Conservation (phyloP, 768 basidiomycete genomes). For the Termitomyces sp. region DNA sequence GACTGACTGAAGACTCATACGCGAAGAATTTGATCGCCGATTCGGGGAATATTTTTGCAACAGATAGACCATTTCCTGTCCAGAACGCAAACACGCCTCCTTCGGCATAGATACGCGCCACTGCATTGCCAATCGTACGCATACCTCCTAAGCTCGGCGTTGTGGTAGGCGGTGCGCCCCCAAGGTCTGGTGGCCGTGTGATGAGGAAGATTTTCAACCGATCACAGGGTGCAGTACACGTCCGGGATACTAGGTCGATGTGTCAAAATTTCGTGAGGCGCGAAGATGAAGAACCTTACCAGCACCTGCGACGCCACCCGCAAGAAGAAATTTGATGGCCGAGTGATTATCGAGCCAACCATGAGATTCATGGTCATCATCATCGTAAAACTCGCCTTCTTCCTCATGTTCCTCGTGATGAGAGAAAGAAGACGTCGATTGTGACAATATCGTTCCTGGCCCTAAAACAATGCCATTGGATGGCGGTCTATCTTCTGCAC, state of each 20-base stretch:
- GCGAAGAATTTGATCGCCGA: conserved; percentile 98
- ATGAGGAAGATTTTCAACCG: conserved; percentile 96
- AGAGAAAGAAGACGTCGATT: conserved; percentile 6
- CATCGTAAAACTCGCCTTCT: conserved; percentile 42
- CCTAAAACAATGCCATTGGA: conserved; percentile 12
- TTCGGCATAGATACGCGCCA: conserved; percentile 81
- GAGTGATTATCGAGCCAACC: conserved; percentile 63
- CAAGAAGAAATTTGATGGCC: conserved; percentile 85
- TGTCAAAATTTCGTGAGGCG: conserved; percentile 38
- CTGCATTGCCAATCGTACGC: conserved; percentile 66
- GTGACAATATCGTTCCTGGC: conserved; percentile 7
- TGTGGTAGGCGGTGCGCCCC: conserved; percentile 44
- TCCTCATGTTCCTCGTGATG: conserved; percentile 41
- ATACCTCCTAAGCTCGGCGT: conserved; percentile 48
- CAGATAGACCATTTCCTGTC: conserved; percentile 96
- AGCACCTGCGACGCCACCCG: conserved; percentile 93
- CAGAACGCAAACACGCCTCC: conserved; percentile 91
- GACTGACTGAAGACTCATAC: conserved; percentile 85
- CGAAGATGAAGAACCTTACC: conserved; percentile 45
- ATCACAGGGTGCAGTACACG: conserved; percentile 97
- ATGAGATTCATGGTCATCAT: conserved; percentile 59
- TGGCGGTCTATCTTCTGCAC: conserved; percentile 70
- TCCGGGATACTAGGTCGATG: conserved; percentile 74
- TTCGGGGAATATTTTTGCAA: conserved; percentile 95
- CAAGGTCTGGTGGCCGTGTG: conserved; percentile 76